phyloP scores from a whole-genome alignment of 2,329 filamentous ascomycete genomes.

The Apiospora hydei region DNA sequence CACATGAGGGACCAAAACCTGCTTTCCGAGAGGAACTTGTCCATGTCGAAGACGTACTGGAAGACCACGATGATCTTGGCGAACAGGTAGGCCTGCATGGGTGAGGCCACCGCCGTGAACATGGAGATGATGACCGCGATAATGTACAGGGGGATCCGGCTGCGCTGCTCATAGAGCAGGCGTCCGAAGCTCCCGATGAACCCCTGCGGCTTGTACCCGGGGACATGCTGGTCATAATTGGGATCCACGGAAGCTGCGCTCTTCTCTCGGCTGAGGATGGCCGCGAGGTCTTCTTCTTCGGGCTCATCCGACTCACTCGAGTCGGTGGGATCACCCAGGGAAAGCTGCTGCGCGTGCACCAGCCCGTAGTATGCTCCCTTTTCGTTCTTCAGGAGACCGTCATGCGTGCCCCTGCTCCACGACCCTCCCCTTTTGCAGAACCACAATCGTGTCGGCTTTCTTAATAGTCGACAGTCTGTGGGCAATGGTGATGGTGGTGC shows the following conservation, averaged over 20 bases:
- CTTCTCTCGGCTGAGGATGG: constrained; percentile 52
- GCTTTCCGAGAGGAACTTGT: constrained; percentile 47
- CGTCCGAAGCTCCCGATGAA: constrained; percentile 62
- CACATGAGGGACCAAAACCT: constrained; percentile 74
- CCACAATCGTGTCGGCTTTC: constrained; percentile 80
- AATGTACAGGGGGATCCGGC: constrained; percentile 57
- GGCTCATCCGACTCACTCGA: constrained; percentile 42
- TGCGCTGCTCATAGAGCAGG: constrained; percentile 63
- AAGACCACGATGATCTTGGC: constrained; percentile 61
- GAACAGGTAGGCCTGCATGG: constrained; percentile 63
- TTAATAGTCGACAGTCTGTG: constrained; percentile 79
- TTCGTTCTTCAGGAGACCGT: constrained; percentile 68
- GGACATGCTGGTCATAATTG: constrained; percentile 31
- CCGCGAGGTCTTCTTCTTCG: constrained; percentile 50
- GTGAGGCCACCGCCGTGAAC: constrained; percentile 52
- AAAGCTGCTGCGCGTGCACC: constrained; percentile 68
- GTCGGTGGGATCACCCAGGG: constrained; percentile 56
- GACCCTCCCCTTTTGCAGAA: constrained; percentile 74
- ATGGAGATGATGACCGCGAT: constrained; percentile 57
- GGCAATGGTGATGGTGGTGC: constrained; percentile 78
- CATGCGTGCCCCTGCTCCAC: constrained; percentile 81
- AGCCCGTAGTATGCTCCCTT: constrained; percentile 72
- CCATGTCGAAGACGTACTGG: constrained; percentile 41
- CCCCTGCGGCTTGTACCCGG: constrained; percentile 46
- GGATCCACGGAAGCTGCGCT: constrained; percentile 50